phyloP scores from a whole-genome alignment of 1,284 basidiomycete species.

The Anthracocystis walkeri region DNA sequence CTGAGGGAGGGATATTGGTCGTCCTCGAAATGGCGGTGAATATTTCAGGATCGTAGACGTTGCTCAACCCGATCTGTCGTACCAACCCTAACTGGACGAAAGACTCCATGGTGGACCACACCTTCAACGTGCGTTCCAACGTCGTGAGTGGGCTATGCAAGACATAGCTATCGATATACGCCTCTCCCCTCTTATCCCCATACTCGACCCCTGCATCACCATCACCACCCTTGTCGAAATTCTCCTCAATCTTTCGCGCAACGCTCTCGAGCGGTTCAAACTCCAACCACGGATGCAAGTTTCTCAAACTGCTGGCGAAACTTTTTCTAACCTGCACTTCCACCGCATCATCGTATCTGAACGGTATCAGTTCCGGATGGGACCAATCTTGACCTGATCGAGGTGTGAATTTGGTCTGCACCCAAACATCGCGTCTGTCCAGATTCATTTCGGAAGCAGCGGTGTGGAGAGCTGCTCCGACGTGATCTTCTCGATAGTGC shows the following conservation, averaged over 20 bases:
- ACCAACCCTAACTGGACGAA: conserved; percentile 60
- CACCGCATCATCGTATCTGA: conserved; percentile 40
- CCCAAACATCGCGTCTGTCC: conserved; percentile 53
- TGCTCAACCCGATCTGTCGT: conserved; percentile 57
- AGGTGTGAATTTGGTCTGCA: conserved; percentile 67
- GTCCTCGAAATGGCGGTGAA: conserved; percentile 49
- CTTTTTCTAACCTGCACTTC: conserved; percentile 55
- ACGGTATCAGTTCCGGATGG: conserved; percentile 49
- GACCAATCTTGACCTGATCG: conserved; percentile 59
- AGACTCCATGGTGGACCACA: conserved; percentile 62
- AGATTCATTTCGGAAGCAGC: conserved; percentile 47
- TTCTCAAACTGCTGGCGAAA: conserved; percentile 42
- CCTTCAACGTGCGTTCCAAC: conserved; percentile 59
- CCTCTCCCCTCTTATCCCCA: conserved; percentile 33
- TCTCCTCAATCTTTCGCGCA: conserved; percentile 15
- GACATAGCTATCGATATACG: conserved; percentile 64
- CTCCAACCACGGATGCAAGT: conserved; percentile 53
- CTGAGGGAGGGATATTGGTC: conserved; percentile 43
- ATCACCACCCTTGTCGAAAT: conserved; percentile 1
- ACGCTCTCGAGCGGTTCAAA: conserved; percentile 35
- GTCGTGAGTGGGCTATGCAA: conserved; percentile 62
- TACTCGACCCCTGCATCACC: conserved; percentile 42
- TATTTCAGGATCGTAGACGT: conserved; percentile 66
- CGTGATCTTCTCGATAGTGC: conserved; percentile 67
- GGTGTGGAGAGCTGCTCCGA: conserved; percentile 54